Percentiles rank a stretch among this genome's conserved stretches.
Conservation (phyloP, 1,139 yeast species). For the Candida smagusa region DNA sequence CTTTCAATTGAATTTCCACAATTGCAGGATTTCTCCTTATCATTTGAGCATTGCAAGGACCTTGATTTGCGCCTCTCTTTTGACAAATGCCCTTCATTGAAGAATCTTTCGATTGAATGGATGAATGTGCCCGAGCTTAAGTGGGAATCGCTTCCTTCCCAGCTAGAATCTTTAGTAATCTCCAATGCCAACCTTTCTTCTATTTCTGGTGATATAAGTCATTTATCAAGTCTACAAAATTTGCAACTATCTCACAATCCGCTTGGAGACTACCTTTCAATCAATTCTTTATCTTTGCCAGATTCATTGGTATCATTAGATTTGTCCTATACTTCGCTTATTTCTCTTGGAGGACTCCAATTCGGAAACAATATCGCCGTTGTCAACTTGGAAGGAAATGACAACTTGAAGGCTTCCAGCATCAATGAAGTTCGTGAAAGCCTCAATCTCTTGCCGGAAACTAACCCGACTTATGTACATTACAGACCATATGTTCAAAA, state of each 20-base stretch:
- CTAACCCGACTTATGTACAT: too few species aligned
- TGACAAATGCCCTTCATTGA: not conserved
- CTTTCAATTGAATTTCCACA: too few species aligned
- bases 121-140: not conserved
- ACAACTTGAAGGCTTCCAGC: not conserved
- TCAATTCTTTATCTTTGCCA: not conserved
- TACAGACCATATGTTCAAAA: too few species aligned
- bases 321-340: not conserved
- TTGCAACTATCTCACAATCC: not conserved
- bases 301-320: not conserved
- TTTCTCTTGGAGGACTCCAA: not conserved
- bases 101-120: not conserved
- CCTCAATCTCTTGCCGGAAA: too few species aligned
- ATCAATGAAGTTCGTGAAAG: not conserved
- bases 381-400: not conserved
- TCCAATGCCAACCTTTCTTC: not conserved
- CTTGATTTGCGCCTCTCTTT: not conserved
- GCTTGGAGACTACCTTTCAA: not conserved
- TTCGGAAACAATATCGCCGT: not conserved
- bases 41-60: too few species aligned
- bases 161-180: not conserved
- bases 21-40: too few species aligned
- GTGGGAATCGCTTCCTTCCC: not conserved
- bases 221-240: not conserved
- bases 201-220: not conserved